Base-by-base conservation (phyloP, 768 basidiomycete species). In the Serendipita sp. region DNA sequence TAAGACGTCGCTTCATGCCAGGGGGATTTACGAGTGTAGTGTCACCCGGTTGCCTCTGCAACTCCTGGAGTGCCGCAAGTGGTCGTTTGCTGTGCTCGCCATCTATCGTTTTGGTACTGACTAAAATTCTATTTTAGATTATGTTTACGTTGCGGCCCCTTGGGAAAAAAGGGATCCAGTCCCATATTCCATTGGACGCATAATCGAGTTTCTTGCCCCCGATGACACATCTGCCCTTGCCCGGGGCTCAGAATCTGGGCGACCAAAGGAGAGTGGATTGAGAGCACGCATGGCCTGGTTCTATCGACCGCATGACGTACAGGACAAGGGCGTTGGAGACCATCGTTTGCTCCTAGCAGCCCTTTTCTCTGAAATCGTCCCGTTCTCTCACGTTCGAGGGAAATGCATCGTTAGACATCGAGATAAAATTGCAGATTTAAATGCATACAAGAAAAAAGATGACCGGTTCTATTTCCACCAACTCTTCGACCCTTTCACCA, bases 381-480 rank as follows among this genome's bases (percentile, higher is more conserved):
- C 96, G 74, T 83, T 96, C 74, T 86, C 84, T 73, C 89, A 95
- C 77, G 80, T 99, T 65, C 84, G 94, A 67, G 88, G 86, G 48
- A 88, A 84, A 75, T 98, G 96, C 79, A 83, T 86, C 74, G 96
- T 99, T 70, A 82, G 86, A 64, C 94, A 98, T 74, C 81, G 90
- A 72, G 93, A 97, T 78, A 91, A 92, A 76, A 93, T 95, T 68
- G 84, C 89, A 56, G 90, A 97, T 75, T 77, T 96, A 41, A 82
- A 88, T 70, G 86, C 84, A 3, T 97, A 91, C 91, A 97, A 93
- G 77, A 90, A 89, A 73, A 81, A 85, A 45, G 86, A 89, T 1
- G 95, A 99, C 74, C 82, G 90, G 66, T 99, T 99, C 79, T 96
- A 94, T 78, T 99, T 93, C 79, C 85, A 84, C 69, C 85, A 88